Base-by-base conservation (phyloP, 2,329 filamentous ascomycete species). In the Septoria linicola region DNA sequence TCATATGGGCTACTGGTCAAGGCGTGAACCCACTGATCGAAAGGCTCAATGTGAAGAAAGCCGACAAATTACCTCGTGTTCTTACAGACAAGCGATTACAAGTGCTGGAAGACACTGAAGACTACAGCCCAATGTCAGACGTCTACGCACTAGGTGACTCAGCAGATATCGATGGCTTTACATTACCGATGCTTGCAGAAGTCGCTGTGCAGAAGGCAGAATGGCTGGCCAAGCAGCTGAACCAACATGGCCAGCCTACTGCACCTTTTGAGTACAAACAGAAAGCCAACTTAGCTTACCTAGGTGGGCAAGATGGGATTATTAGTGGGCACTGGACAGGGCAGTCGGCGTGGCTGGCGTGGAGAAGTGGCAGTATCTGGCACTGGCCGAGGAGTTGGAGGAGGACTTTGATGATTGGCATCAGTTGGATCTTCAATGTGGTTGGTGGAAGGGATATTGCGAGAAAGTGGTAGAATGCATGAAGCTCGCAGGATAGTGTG, bases 261-360 rank as follows among this genome's bases (percentile, higher is more conserved):
- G 39, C 42, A 30, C 59, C 65, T 2, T 75, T 73, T 54, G 60
- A 67, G 46, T 74, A 73, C 51, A 61, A 69, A 44, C 66, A 72
- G 34, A 69, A 66, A 41, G 63, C 66, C 0, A 59, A 68, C 13
- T 55, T 75, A 31, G 69, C 71, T 1, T 76, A 76, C 53, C 62
- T 74, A 19, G 73, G 73, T 3, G 54, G 62, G 16, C 64, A 66
- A 11, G 73, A 75, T 51, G 73, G 73, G 0, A 65, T 76, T 34
- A 66, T 73, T 5, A 68, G 63, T 4, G 72, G 72, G 2, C 62
- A 65, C n/a, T 75, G 70, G 69, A 74, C 70, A 4, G 73, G 72
- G 0, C 53, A 65, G 4, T 60, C 62, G 16, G 73, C 73, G 3
- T 76, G 73, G 73, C 31, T 75, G 35, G 72, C 72, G 0, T 76